phyloP scores from a whole-genome alignment of 768 basidiomycete genomes.

The Leccinellum rugosiceps region DNA sequence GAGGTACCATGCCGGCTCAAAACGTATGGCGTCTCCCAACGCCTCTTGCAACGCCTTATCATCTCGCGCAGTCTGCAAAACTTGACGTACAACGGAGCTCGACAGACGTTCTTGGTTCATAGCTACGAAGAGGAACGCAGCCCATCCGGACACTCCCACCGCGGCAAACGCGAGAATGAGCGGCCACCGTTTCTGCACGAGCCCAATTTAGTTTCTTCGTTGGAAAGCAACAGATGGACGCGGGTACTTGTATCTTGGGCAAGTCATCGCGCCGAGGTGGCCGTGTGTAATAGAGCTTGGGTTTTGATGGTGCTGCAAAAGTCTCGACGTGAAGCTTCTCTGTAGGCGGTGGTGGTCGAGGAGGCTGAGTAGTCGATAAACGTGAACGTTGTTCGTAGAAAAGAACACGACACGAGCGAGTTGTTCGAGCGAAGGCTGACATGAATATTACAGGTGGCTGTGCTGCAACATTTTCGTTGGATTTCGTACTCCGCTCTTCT shows the following conservation, averaged over 20 bases:
- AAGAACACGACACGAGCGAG: conserved; percentile 10
- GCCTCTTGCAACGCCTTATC: conserved; percentile 46
- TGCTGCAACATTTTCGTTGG: neutral
- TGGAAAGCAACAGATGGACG: neutral
- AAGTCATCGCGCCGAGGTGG: conserved; percentile 38
- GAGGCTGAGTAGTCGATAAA: conserved; percentile 22
- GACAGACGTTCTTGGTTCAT: conserved; percentile 78
- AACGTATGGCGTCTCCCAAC: conserved; percentile 56
- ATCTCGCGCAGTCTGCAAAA: conserved; percentile 57
- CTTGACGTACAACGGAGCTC: conserved; percentile 67
- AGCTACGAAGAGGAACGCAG: conserved; percentile 61
- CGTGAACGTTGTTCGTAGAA: conserved; percentile 11
- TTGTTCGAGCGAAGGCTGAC: conserved; percentile 13
- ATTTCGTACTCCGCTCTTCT: neutral
- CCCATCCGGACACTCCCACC: conserved; percentile 62
- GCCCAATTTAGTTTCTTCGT: neutral
- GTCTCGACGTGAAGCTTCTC: conserved; percentile 34
- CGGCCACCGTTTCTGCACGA: conserved; percentile 51
- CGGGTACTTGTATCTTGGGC: conserved; percentile 40
- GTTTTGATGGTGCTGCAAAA: conserved; percentile 44
- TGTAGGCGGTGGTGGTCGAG: conserved; percentile 26
- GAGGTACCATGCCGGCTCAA: conserved; percentile 46
- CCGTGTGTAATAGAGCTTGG: conserved; percentile 42
- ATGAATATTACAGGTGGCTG: conserved; percentile 11
- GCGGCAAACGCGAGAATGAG: conserved; percentile 45